These are phyloP conservation scores for Metschnikowia cubensis DNA, from an alignment of 805 yeast species.

Conservation along the genomic window DNA sequence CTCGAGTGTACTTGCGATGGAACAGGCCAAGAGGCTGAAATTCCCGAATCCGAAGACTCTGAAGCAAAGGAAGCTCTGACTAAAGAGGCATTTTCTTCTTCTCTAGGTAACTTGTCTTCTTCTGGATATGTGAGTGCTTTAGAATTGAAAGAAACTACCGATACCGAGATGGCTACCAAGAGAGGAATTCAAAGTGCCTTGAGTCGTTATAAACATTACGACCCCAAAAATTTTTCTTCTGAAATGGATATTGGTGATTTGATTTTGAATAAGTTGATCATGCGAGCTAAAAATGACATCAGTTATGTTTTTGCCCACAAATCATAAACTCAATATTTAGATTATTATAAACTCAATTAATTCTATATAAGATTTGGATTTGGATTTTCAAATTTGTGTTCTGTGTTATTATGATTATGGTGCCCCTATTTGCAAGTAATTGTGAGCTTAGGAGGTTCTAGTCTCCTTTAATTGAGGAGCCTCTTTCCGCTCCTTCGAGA, in stretches of 20 bases:
- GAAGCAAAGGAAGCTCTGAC: slow-evolving; percentile 1
- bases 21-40: slow-evolving; percentile 13
- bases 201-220: slow-evolving; percentile 58
- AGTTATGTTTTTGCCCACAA: slow-evolving; percentile 14
- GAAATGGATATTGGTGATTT: slow-evolving; percentile 14
- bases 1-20: slow-evolving; percentile 63
- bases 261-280: slow-evolving; percentile 9
- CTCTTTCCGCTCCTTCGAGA: neutral
- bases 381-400: neutral
- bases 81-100: neutral
- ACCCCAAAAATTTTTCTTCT: slow-evolving; percentile 33
- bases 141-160: slow-evolving; percentile 33
- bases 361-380: too few relatives aligned
- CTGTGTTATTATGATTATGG: neutral
- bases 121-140: slow-evolving; percentile 54
- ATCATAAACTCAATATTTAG: neutral
- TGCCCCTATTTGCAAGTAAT: neutral
- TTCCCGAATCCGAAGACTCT: slow-evolving; percentile 13
- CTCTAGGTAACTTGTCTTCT: slow-evolving; percentile 5
- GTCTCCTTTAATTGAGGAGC: neutral
- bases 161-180: slow-evolving; percentile 26
- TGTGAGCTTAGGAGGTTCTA: neutral
- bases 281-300: slow-evolving; percentile 10
- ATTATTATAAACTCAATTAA: too few relatives aligned
- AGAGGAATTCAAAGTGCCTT: slow-evolving; percentile 55